These are phyloP conservation scores for Globisporangium paroecandrum DNA, from an alignment of 352 stramenopile species.

Conservation along the genomic window DNA sequence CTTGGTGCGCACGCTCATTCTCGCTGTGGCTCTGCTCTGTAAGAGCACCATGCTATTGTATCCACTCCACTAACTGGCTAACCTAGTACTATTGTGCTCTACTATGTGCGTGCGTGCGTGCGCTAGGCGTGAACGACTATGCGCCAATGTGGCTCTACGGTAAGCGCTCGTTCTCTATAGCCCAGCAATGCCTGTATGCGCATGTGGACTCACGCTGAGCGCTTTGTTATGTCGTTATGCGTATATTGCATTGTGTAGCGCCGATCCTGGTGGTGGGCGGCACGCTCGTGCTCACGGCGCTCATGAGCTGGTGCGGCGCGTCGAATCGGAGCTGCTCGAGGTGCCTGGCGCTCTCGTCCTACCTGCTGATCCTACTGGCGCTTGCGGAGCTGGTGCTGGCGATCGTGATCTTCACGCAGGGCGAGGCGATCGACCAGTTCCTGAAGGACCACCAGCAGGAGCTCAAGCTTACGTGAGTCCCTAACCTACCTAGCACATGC, in stretches of 20 bases:
- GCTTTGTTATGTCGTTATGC: background rate
- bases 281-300: constrained; percentile 45
- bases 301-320: constrained; percentile 69
- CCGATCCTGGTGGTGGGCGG: constrained; percentile 55
- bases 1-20: constrained; percentile 26
- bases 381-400: constrained; percentile 66
- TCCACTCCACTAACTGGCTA: background rate
- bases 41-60: background rate
- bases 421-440: constrained; percentile 59
- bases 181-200: background rate
- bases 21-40: background rate
- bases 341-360: constrained; percentile 54
- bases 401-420: constrained; percentile 76
- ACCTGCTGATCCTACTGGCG: constrained; percentile 55
- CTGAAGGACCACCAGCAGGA: constrained; percentile 61
- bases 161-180: constrained; percentile 14
- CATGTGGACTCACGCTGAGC: background rate
- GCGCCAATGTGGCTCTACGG: constrained; percentile 68
- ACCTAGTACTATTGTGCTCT: too few species aligned
- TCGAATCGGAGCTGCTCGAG: constrained; percentile 36
- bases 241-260: constrained; percentile 15
- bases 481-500: too few species aligned
- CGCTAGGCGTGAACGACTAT: constrained; percentile 52
- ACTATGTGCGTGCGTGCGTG: background rate
- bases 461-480: constrained; percentile 55